Conservation (phyloP, 306 rosid genomes). For the Ammopiptanthus mongolicus region DNA sequence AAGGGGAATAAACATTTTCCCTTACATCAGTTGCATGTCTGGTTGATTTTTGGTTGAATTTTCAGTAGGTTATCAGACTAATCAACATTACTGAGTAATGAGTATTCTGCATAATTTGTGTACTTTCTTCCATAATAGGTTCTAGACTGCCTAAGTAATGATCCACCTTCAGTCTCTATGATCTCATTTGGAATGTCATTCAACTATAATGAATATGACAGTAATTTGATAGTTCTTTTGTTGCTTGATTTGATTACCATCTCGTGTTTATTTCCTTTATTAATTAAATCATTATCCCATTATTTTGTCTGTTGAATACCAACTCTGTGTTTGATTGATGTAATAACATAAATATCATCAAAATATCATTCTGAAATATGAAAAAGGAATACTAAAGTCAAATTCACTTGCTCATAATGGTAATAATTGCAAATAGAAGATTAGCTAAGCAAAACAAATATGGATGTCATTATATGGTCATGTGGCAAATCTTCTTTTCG, state of each 20-base stretch:
- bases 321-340: background rate
- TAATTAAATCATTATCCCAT: background rate
- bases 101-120: background rate
- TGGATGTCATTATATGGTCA: too few relatives aligned
- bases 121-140: background rate
- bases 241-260: background rate
- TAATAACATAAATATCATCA: background rate
- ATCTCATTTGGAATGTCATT: background rate
- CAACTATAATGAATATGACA: background rate
- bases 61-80: background rate
- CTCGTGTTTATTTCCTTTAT: too few relatives aligned
- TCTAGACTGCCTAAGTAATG: background rate
- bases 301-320: background rate
- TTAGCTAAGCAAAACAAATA: too few relatives aligned
- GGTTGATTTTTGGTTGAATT: conserved; percentile 19
- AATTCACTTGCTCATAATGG: background rate
- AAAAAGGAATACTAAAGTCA: background rate
- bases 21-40: too few relatives aligned
- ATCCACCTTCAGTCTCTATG: background rate
- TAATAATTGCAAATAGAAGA: too few relatives aligned
- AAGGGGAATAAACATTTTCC: background rate
- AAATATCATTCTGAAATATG: background rate
- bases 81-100: background rate
- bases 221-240: background rate
- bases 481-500: too few relatives aligned